Base-by-base conservation (phyloP, 768 basidiomycete species). In the Podaxis pistillaris region DNA sequence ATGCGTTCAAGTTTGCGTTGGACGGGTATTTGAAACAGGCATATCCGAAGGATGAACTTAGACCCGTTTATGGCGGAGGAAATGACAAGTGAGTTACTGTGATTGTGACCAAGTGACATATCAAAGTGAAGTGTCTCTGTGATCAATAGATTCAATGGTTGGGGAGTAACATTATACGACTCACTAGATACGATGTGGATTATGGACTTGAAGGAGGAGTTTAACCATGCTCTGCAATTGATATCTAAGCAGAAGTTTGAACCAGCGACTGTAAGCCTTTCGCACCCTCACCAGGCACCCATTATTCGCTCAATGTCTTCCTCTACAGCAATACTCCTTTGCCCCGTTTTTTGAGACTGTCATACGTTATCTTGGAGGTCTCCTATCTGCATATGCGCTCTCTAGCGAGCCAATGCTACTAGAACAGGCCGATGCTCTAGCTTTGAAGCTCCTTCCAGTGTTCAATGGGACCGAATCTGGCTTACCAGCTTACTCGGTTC, bases 181-280 rank as follows among this genome's bases (percentile, higher is more conserved):
- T 84, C 89, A 0, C 77, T 95, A 41, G 91, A 93, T 68, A 90
- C 91, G 1, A 85, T 96, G 79, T 84, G 87, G 76, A 80, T 95
- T 47, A 88, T 94, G 86, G 91, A 83, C 5, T 76, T 94, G n/a
- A 74, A 83, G 26, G 79, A 86, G 0, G 85, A 93, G 66, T 93
- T 91, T 67, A 70, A 80, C 40, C 76, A 83, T 1, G 86, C 86
- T 1, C 70, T 91, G 2, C 76, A 80, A 8, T 75, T 78, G 40
- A 75, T 88, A 22, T 75, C 76, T 12, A 74, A 77, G n/a, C 72
- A 76, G 52, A 77, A 77, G 17, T 86, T 87, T 59, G 73, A 41
- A 38, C 63, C 59, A n/a, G 69, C 64, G 69, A 78, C 66, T 60
- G 78, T 74, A 17, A 19, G 63, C 46, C n/a, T n/a, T 19, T 17